phyloP scores from a whole-genome alignment of 176 grass and related monocot genomes.

The Elymus sibiricus region DNA sequence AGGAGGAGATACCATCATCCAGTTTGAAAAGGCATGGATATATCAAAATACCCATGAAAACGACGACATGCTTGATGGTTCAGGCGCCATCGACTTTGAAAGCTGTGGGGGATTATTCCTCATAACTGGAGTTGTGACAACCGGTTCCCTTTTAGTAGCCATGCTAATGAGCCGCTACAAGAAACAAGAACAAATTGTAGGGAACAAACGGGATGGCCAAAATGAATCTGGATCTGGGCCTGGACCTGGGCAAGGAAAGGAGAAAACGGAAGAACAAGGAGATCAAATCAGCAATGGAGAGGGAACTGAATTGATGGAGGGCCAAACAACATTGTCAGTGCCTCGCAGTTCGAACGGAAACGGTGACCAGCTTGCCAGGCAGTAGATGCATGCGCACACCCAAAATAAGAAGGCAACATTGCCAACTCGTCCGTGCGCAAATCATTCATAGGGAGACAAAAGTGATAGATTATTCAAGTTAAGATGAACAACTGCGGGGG shows the following conservation, averaged over 20 bases:
- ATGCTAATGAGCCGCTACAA: not conserved
- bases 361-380: not conserved
- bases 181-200: not conserved
- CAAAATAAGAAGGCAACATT: not conserved
- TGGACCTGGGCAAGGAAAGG: not conserved
- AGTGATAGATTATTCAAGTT: not conserved
- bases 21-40: constrained; percentile 57
- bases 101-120: constrained; percentile 44
- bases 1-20: constrained; percentile 29
- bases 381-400: not conserved
- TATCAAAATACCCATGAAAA: constrained; percentile 18
- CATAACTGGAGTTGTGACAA: constrained; percentile 17
- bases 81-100: constrained; percentile 21
- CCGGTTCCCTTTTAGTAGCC: not conserved
- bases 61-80: constrained; percentile 10
- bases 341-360: not conserved
- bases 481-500: not conserved
- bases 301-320: not conserved
- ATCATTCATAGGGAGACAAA: not conserved
- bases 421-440: not conserved
- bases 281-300: not conserved
- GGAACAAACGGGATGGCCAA: not conserved
- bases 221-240: not conserved
- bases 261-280: not conserved
- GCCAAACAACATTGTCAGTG: not conserved